Evolutionary conservation across 2,329 filamentous ascomycete genomes (phyloP), one percentile per base, ranked within the genome.

Genomic region (Aspergillus hortae): DNA sequence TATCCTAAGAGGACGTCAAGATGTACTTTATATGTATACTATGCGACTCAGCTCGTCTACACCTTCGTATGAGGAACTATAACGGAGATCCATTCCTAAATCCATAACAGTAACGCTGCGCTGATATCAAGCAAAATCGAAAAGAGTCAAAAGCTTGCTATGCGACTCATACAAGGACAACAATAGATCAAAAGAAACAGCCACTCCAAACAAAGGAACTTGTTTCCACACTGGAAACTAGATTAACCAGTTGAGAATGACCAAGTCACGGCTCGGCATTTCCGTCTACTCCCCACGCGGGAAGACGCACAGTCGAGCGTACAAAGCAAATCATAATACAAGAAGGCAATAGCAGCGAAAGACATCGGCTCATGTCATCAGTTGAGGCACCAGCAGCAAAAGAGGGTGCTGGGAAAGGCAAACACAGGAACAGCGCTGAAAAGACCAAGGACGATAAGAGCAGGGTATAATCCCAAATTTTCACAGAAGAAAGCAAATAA

Each of bases 401-500:
- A 30, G 27, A 10, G 27, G 27, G 10, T 30, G 27, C 27, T 30
- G 27, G 27, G 9, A 30, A 30, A 11, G 27, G 27, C 40, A 52
- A 42, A 47, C 36, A 25, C 44, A 52, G 23, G 56, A 60, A 58
- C 53, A 21, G 35, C 35, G 35, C 35, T 38, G 35, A 17, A 38
- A 48, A 51, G 54, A 45, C 57, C 49, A 27, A 32, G 21, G 14
- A 55, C 57, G 55, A 49, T 55, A 63, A 57, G 57, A 47, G 55
- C 50, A 46, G 61, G 59, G 60, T 57, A 57, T 57, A 59, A 57
- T 59, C 62, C 61, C 52, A 59, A 64, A 66, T 61, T 69, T 49
- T 66, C 61, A 53, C 65, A 64, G 67, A 52, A 58, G 58, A 59
- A 62, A 56, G 53, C 49, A 54, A 58, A 59, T 61, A 56, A 54